Evolutionary conservation across 805 yeast genomes (phyloP).

Genomic region (Brettanomyces bruxellensis): DNA sequence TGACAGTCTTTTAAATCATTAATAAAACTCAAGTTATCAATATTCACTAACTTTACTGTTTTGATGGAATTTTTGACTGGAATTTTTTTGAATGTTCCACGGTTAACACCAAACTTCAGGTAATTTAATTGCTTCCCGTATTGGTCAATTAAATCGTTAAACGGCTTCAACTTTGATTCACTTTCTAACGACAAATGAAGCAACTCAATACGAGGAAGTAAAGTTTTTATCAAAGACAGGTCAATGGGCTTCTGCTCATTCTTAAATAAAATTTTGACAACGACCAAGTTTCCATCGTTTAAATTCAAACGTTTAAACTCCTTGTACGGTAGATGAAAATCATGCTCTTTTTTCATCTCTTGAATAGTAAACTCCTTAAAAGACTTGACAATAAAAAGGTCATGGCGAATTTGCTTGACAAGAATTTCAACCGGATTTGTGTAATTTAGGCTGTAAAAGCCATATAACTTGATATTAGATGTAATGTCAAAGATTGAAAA

Average conservation of each 20-base stretch:
- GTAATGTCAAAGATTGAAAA: conserved; percentile 24
- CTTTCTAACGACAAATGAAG: conserved; percentile 22
- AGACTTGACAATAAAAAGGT: conserved; percentile 21
- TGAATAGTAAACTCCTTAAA: conserved; percentile 22
- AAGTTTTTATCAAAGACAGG: conserved; percentile 16
- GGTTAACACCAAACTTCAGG: conserved; percentile 23
- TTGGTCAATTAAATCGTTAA: conserved; percentile 19
- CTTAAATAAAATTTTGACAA: conserved; percentile 22
- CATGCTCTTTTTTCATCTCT: conserved; percentile 24
- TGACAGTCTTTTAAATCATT: conserved; percentile 14
- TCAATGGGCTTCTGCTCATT: conserved; percentile 24
- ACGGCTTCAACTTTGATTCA: conserved; percentile 21
- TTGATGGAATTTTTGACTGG: conserved; percentile 18
- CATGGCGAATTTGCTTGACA: conserved; percentile 23
- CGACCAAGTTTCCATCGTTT: conserved; percentile 22
- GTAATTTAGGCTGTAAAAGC: conserved; percentile 19
- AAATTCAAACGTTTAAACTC: conserved; percentile 21
- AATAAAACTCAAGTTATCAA: conserved; percentile 21
- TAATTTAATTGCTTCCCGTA: conserved; percentile 15
- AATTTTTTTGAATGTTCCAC: conserved; percentile 19
- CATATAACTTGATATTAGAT: conserved; percentile 23
- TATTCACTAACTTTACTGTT: conserved; percentile 20
- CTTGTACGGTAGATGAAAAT: conserved; percentile 24
- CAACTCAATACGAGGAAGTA: conserved; percentile 18
- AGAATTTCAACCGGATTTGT: conserved; percentile 22